Conservation (phyloP, 805 yeast species). For the Henningerozyma blattae region DNA sequence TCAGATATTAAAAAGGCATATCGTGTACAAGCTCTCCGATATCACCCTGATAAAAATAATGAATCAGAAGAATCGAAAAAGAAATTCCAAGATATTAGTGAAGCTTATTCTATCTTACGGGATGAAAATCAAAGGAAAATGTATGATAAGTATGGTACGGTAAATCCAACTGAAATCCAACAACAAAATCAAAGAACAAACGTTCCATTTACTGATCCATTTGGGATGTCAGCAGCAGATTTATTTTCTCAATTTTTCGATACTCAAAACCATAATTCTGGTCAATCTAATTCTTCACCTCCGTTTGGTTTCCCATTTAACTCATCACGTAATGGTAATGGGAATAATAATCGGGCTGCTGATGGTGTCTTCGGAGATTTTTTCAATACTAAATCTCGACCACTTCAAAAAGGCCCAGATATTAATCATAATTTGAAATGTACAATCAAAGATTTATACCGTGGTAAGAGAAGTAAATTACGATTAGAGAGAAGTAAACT, state of each 20-base stretch:
- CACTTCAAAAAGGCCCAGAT: conserved; percentile 35
- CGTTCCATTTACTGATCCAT: neutral
- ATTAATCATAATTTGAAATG: conserved; percentile 45
- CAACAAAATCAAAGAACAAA: conserved; percentile 1
- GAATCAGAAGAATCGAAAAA: conserved; percentile 38
- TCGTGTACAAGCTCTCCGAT: conserved; percentile 37
- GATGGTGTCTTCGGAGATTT: too few species aligned
- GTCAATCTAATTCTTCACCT: too few species aligned
- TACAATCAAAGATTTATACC: conserved; percentile 42
- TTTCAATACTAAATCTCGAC: too few species aligned
- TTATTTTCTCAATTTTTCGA: conserved; percentile 21
- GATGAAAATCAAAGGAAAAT: conserved; percentile 33
- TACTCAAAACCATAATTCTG: too few species aligned
- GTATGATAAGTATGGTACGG: conserved; percentile 42
- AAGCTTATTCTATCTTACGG: conserved; percentile 53
- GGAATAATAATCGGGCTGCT: neutral
- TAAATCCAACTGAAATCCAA: conserved; percentile 11
- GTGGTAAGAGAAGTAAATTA: conserved; percentile 44
- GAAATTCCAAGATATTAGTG: conserved; percentile 47
- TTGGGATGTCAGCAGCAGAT: conserved; percentile 17
- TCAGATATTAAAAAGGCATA: conserved; percentile 44
- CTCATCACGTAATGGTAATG: neutral
- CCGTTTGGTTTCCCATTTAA: too few species aligned
- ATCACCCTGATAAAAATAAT: conserved; percentile 57
- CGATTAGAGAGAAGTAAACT: conserved; percentile 38